These are phyloP conservation scores for Pseudoturritis turrita DNA, from an alignment of 345 rosid species.

Conservation along the genomic window DNA sequence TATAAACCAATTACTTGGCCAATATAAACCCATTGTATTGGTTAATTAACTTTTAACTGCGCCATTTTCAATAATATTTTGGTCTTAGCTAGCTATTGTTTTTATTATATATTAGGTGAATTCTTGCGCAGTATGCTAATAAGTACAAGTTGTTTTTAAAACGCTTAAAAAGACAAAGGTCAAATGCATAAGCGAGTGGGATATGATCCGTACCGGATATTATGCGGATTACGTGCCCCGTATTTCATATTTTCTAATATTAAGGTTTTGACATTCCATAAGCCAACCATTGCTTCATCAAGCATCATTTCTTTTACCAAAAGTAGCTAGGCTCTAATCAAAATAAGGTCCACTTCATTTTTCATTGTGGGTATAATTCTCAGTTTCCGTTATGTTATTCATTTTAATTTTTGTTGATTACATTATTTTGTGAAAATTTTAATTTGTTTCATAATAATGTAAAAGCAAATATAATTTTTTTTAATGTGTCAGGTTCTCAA, in stretches of 20 bases:
- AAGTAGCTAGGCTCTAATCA: slow-evolving; percentile 26
- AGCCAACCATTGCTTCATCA: slow-evolving; percentile 29
- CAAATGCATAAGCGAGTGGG: slow-evolving; percentile 28
- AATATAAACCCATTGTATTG: not conserved
- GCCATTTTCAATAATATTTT: not conserved
- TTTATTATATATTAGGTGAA: not conserved
- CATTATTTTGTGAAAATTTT: too few species aligned
- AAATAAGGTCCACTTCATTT: slow-evolving; percentile 21
- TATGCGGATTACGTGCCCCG: slow-evolving; percentile 26
- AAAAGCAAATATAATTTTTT: too few species aligned
- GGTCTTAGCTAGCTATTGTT: not conserved
- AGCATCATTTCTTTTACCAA: slow-evolving; percentile 26
- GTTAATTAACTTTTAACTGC: not conserved
- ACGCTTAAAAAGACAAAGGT: slow-evolving; percentile 5
- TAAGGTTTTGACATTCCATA: slow-evolving; percentile 39
- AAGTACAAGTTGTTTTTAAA: not conserved
- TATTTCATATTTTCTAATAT: slow-evolving; percentile 18
- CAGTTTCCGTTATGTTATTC: not conserved
- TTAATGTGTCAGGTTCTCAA: too few species aligned
- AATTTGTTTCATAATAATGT: too few species aligned
- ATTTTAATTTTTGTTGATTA: too few species aligned
- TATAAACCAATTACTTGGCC: not conserved
- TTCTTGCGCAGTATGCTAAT: not conserved
- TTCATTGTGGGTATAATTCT: slow-evolving; percentile 4
- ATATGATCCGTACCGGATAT: slow-evolving; percentile 29